These are phyloP conservation scores for Acer saccharum DNA, from an alignment of 345 rosid species.

Conservation along the genomic window DNA sequence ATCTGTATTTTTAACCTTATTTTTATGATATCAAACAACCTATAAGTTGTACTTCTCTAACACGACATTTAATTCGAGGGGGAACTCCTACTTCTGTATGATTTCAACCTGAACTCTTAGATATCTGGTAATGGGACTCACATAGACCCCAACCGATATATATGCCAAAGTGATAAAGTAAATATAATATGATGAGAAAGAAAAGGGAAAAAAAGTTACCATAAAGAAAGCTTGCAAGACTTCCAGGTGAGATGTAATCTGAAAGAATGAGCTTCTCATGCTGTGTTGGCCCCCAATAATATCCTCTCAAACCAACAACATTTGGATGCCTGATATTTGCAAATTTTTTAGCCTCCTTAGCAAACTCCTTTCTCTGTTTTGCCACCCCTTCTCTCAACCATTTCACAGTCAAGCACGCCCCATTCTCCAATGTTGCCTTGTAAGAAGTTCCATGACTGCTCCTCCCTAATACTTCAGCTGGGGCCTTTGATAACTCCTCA, in stretches of 20 bases:
- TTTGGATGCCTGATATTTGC: constrained; percentile 96
- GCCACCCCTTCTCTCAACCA: constrained; percentile 99
- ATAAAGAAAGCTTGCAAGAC: constrained; percentile 94
- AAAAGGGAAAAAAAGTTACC: constrained; percentile 48
- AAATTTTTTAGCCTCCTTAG: constrained; percentile 96
- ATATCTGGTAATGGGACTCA: neutral
- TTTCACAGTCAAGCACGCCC: constrained; percentile 84
- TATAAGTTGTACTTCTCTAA: too few species aligned
- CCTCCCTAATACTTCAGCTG: constrained; percentile 96
- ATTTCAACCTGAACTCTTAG: neutral
- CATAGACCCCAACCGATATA: neutral
- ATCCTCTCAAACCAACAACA: constrained; percentile 92
- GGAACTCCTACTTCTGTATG: neutral
- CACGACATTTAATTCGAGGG: neutral
- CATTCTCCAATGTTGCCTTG: constrained; percentile 87
- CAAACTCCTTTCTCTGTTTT: constrained; percentile 89
- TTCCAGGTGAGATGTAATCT: constrained; percentile 90
- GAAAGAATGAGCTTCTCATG: constrained; percentile 99
- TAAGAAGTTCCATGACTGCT: constrained; percentile 99
- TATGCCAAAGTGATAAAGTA: neutral
- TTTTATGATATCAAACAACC: too few species aligned
- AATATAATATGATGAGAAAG: neutral
- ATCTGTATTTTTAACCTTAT: too few species aligned
- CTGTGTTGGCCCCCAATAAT: constrained; percentile 99
- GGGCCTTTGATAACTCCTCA: constrained; percentile 93